Conservation (phyloP, 2,329 filamentous ascomycete genomes). For the Arthroderma sp. region DNA sequence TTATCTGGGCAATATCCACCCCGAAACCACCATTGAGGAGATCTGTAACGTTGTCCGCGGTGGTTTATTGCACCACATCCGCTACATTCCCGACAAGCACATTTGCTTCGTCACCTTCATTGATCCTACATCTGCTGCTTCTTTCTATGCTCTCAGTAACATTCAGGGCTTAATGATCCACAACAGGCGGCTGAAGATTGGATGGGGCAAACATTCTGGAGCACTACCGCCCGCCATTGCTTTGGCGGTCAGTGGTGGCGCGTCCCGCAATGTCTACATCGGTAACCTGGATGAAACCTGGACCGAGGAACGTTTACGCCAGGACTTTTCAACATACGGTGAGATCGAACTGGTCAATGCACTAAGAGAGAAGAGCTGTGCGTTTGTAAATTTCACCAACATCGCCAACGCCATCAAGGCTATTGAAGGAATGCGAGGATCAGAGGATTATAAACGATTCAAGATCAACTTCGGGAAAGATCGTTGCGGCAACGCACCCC, state of each 20-base stretch:
- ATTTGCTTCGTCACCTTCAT: slow-evolving; percentile 99
- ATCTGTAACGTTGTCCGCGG: slow-evolving; percentile 98
- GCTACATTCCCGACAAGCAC: slow-evolving; percentile 99
- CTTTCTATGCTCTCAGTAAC: slow-evolving; percentile 96
- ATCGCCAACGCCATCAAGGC: slow-evolving; percentile 99
- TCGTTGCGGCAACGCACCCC: slow-evolving; percentile 87
- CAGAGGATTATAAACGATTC: slow-evolving; percentile 95
- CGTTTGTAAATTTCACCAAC: slow-evolving; percentile 99
- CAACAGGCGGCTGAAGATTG: slow-evolving; percentile 93
- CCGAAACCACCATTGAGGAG: slow-evolving; percentile 96
- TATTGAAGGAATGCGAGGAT: slow-evolving; percentile 86
- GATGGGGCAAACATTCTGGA: slow-evolving; percentile 98
- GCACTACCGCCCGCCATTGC: slow-evolving; percentile 92
- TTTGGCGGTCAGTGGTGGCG: slow-evolving; percentile 86
- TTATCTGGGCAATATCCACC: slow-evolving; percentile 96
- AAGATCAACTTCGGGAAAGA: slow-evolving; percentile 99
- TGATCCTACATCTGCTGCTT: slow-evolving; percentile 91
- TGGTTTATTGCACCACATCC: slow-evolving; percentile 90
- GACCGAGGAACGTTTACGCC: slow-evolving; percentile 88
- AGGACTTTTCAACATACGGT: slow-evolving; percentile 94
- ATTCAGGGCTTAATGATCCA: slow-evolving; percentile 98
- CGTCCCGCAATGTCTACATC: slow-evolving; percentile 96
- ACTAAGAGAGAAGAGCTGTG: slow-evolving; percentile 94
- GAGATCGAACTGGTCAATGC: slow-evolving; percentile 98
- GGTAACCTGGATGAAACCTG: slow-evolving; percentile 95